A percentile compares a stretch with the other conserved stretches of the same genome.
Evolutionary conservation across 805 yeast genomes (phyloP).

Genomic region (Wickerhamomyces bovis): DNA sequence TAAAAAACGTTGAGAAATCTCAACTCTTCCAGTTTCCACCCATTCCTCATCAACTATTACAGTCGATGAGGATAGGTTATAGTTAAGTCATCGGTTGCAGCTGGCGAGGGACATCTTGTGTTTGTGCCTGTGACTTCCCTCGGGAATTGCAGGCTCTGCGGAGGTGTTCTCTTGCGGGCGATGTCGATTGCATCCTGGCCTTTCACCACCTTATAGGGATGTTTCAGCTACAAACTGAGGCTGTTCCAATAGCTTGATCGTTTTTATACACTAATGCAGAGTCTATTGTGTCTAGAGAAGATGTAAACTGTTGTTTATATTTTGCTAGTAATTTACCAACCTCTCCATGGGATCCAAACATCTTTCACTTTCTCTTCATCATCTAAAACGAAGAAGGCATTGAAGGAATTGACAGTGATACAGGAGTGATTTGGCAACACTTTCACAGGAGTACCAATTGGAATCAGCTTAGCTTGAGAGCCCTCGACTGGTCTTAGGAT

Average conservation of each 20-base stretch:
- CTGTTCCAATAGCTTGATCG: constrained; percentile 21
- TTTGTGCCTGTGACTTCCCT: background rate
- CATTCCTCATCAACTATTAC: constrained; percentile 47
- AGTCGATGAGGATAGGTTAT: constrained; percentile 47
- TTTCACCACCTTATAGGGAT: constrained; percentile 46
- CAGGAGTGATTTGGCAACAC: constrained; percentile 70
- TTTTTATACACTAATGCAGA: background rate
- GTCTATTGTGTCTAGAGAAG: no score
- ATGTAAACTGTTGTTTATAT: background rate
- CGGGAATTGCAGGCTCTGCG: background rate
- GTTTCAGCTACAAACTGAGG: constrained; percentile 29
- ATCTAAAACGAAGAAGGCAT: constrained; percentile 48
- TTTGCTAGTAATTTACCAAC: constrained; percentile 28
- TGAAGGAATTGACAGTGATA: constrained; percentile 57
- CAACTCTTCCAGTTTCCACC: constrained; percentile 3
- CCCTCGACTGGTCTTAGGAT: constrained; percentile 42
- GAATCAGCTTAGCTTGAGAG: constrained; percentile 30
- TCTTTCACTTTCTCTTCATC: constrained; percentile 45
- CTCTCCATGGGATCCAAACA: constrained; percentile 60
- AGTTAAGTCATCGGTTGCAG: constrained; percentile 31
- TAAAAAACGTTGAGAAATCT: constrained; percentile 1
- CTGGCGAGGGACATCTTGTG: constrained; percentile 8
- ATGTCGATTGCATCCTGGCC: constrained; percentile 49
- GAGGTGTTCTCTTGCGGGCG: constrained; percentile 32
- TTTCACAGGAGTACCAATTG: constrained; percentile 47